Percentiles rank a stretch among this genome's conserved stretches.
Conservation (phyloP, 78 protist genomes). For the Tieghemostelium lacteum region DNA sequence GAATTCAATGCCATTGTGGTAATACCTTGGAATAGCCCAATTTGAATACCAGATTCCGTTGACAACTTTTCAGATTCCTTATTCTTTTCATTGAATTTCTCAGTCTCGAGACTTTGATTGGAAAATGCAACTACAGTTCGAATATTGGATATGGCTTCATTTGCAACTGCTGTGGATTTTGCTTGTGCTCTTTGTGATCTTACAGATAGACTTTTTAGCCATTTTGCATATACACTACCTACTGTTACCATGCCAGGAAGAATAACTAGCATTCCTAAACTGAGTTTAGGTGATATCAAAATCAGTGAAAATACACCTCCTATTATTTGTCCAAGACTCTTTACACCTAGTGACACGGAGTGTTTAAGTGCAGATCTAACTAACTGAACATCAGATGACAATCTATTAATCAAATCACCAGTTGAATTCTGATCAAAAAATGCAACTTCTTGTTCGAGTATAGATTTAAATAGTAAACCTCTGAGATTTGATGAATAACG, state of each 20-base stretch:
- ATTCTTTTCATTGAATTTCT: constrained; percentile 33
- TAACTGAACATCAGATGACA: constrained; percentile 86
- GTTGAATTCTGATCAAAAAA: constrained; percentile 93
- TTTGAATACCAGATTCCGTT: constrained; percentile 28
- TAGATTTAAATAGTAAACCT: constrained; percentile 78
- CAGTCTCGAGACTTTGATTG: constrained; percentile 58
- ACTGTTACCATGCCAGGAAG: constrained; percentile 77
- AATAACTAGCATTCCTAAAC: constrained; percentile 81
- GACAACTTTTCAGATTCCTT: constrained; percentile 50
- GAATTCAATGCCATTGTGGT: constrained; percentile 30
- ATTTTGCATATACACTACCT: constrained; percentile 73
- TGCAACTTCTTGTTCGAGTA: constrained; percentile 86
- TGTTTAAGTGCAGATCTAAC: constrained; percentile 70
- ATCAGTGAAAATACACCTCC: constrained; percentile 75
- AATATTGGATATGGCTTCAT: constrained; percentile 65
- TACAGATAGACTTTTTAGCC: constrained; percentile 53
- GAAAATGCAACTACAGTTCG: constrained; percentile 88
- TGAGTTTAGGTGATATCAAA: constrained; percentile 77
- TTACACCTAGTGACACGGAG: constrained; percentile 74
- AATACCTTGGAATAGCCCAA: constrained; percentile 39
- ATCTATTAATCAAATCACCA: constrained; percentile 92
- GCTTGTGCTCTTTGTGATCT: constrained; percentile 84
- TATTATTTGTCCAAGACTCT: constrained; percentile 52
- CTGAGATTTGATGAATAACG: constrained; percentile 50
- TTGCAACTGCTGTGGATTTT: constrained; percentile 14